Base-by-base conservation (phyloP, 139 green algal species). In the Penium margaritaceum region DNA sequence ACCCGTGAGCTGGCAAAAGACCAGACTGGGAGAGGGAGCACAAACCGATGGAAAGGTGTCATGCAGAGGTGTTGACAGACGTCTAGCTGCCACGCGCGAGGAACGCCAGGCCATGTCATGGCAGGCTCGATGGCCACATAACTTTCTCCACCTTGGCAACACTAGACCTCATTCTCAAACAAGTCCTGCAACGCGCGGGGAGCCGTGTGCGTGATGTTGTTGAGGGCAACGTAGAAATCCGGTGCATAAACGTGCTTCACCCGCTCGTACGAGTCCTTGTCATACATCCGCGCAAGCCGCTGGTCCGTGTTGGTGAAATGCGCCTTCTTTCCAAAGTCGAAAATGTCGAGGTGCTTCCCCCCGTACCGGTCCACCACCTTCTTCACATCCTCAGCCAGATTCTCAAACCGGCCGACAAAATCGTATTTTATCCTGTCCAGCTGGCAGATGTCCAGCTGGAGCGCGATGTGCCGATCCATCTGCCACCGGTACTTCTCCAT, bases 361-460 rank as follows among this genome's bases (percentile, higher is more conserved):
- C 51, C 51, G n/a, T 33, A 60, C 30, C 51, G 51, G 51, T 60
- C 30, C 51, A 60, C 51, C 51, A 60, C 51, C 29, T 60, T 15
- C 51, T 60, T 60, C 24, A 24, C 51, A 27, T 60, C 51, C 51
- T 60, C n/a, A n/a, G 29, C 51, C 51, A 60, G 51, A 60, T 5
- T 60, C 51, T 60, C 51, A 60, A 60, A 60, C 51, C 51, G 51
- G 24, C 51, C 51, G 24, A 60, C 51, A 60, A 60, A 60, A 24
- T 60, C 51, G 51, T 60, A 60, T 24, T 60, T 60, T 2, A 60
- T 60, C 21, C 12, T n/a, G 6, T 24, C 51, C 51, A 60, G 51
- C 21, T n/a, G 24, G 14, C 51, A 60, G 24, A 60, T 24, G 51
- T 60, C 51, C 51, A 60, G 24, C 51, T 60, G 51, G 6, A 60